phyloP scores from a whole-genome alignment of 176 grass and related monocot genomes.

The Rhynchospora pubera region DNA sequence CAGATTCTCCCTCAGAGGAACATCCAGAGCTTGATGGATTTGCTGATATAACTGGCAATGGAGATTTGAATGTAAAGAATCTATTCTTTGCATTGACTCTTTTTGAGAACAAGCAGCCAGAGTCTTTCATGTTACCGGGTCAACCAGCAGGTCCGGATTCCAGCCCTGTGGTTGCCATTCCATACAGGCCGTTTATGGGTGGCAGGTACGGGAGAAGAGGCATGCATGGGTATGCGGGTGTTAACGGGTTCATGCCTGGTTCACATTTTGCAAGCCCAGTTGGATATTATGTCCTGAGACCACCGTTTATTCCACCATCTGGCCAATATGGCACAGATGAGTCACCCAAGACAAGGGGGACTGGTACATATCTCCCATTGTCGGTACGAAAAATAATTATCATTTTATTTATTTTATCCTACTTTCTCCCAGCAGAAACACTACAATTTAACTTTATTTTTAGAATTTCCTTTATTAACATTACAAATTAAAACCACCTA shows the following conservation, averaged over 20 bases:
- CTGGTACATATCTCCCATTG: slow-evolving; percentile 84
- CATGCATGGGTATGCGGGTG: slow-evolving; percentile 36
- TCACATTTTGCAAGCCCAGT: slow-evolving; percentile 28
- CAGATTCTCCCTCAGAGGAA: neutral
- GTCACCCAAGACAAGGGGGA: slow-evolving; percentile 48
- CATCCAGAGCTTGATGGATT: slow-evolving; percentile 16
- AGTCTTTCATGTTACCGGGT: neutral
- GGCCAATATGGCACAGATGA: slow-evolving; percentile 43
- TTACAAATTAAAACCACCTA: neutral
- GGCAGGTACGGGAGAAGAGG: slow-evolving; percentile 41
- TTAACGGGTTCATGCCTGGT: slow-evolving; percentile 36
- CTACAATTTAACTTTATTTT: neutral
- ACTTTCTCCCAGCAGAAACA: neutral
- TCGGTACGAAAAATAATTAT: slow-evolving; percentile 36
- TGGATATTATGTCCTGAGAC: slow-evolving; percentile 43
- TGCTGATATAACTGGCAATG: slow-evolving; percentile 56
- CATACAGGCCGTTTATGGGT: slow-evolving; percentile 27
- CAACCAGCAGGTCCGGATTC: neutral
- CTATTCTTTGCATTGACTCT: slow-evolving; percentile 33
- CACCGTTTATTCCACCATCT: slow-evolving; percentile 23
- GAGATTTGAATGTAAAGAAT: slow-evolving; percentile 33
- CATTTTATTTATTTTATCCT: slow-evolving; percentile 7
- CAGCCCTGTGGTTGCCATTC: neutral
- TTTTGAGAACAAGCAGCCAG: neutral
- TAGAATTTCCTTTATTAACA: neutral